phyloP scores from a whole-genome alignment of 768 basidiomycete species.

The Boletus speciosus region DNA sequence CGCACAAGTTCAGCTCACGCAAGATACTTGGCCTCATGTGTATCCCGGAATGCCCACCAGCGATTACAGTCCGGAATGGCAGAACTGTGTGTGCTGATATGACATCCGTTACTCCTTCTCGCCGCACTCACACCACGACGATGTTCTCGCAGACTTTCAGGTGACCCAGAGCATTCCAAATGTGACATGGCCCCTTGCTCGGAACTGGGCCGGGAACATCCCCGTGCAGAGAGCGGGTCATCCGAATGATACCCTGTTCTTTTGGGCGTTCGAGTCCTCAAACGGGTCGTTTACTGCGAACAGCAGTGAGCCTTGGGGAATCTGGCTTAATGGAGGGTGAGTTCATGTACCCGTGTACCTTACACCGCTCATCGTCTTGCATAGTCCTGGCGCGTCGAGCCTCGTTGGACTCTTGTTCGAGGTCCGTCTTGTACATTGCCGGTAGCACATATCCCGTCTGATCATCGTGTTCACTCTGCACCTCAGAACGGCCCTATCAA shows the following conservation, averaged over 20 bases:
- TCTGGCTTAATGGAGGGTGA: slow-evolving; percentile 72
- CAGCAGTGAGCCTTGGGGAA: slow-evolving; percentile 55
- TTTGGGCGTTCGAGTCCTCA: slow-evolving; percentile 57
- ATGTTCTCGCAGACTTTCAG: slow-evolving; percentile 45
- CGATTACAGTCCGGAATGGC: slow-evolving; percentile 57
- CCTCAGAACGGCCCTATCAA: slow-evolving; percentile 64
- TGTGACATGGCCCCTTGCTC: slow-evolving; percentile 46
- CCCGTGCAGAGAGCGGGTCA: slow-evolving; percentile 58
- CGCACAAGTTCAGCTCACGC: neutral
- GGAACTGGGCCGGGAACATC: slow-evolving; percentile 61
- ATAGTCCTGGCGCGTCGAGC: slow-evolving; percentile 63
- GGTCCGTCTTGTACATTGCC: slow-evolving; percentile 32
- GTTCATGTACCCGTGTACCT: slow-evolving; percentile 9
- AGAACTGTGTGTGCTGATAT: slow-evolving; percentile 43
- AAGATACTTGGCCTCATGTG: slow-evolving; percentile 32
- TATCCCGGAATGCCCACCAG: slow-evolving; percentile 43
- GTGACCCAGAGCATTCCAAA: slow-evolving; percentile 58
- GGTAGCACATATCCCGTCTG: too few species aligned
- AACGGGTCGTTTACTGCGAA: slow-evolving; percentile 50
- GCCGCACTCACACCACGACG: neutral
- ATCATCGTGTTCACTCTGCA: neutral
- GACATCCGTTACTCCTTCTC: neutral
- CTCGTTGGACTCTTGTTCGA: slow-evolving; percentile 60
- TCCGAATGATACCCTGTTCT: slow-evolving; percentile 64
- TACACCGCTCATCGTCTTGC: neutral